Base-by-base conservation (phyloP, 1,139 yeast genomes). In the Saccharomyces hybrid region DNA sequence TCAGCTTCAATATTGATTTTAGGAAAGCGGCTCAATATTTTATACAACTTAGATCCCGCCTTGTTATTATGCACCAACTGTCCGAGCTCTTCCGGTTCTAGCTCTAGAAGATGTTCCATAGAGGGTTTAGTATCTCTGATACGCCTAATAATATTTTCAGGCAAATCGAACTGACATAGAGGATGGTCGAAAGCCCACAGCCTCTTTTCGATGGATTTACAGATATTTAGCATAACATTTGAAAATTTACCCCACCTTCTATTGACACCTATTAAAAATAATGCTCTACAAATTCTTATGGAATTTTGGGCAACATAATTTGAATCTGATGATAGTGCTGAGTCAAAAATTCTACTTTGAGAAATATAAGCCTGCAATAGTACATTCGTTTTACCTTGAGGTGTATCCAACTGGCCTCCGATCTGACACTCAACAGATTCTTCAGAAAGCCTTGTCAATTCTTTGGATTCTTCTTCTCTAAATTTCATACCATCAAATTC, bases 231-330 rank as follows among this genome's bases (percentile, higher is more conserved):
- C 80, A 90, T 79, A 31, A 86, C 80, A 57, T 82, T 81, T 61
- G 93, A 80, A 60, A 90, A 83, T 8, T 75, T 71, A 3, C 97
- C 97, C 98, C 98, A 93, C 59, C 95, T 77, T 62, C 98, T 78
- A 65, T 88, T 87, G 49, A 91, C 75, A 44, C 96, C 95, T 59
- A 95, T 82, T 57, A 91, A 73, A 63, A 95, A 90, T 51, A 95
- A 74, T 0, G 99, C 97, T 27, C 99, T 79, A 62, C 96, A 82
- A 38, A 95, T 93, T 75, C 99, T 83, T 0, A 93, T 89, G 1
- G 98, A 80, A 64, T 95, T 95, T 66, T 95, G 99, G 1, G 98
- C 97, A 56, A 95, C 96, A 68, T 93, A 95, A 58, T 88, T 87
- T 46, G 90, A 78, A 70, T 95, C 99, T 0, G 97, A 88, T 1